Percentiles rank a stretch among this genome's conserved stretches.
These are phyloP conservation scores for Picea glauca DNA, from an alignment of 75 land plant species.

Conservation along the genomic window DNA sequence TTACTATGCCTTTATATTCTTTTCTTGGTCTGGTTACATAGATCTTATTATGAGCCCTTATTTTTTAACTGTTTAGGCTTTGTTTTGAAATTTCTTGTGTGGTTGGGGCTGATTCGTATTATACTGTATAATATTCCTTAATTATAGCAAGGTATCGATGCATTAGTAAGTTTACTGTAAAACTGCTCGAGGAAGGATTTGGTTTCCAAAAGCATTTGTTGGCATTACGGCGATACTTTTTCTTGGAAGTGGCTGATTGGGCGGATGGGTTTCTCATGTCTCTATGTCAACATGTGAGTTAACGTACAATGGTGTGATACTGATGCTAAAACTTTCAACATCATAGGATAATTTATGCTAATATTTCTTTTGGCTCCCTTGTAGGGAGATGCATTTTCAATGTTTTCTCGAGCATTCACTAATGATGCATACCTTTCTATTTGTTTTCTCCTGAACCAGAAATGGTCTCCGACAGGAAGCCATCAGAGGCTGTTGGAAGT, in stretches of 20 bases:
- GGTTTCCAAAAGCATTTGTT: slow-evolving; percentile 69
- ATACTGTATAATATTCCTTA: slow-evolving; percentile 27
- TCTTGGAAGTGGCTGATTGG: slow-evolving; percentile 98
- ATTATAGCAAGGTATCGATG: slow-evolving; percentile 59
- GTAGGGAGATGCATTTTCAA: not conserved
- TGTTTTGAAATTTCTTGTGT: not conserved
- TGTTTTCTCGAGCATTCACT: slow-evolving; percentile 1
- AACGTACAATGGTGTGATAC: not conserved
- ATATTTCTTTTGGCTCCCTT: not conserved
- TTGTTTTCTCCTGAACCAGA: slow-evolving; percentile 30
- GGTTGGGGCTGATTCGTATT: not conserved
- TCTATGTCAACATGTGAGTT: slow-evolving; percentile 60
- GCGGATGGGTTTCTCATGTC: slow-evolving; percentile 79
- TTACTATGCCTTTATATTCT: not conserved
- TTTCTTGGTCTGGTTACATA: not conserved
- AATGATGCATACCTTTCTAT: not conserved
- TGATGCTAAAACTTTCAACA: not conserved
- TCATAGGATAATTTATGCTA: slow-evolving; percentile 1
- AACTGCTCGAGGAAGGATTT: slow-evolving; percentile 81
- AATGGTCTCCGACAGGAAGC: slow-evolving; percentile 41
- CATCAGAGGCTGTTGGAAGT: slow-evolving; percentile 58
- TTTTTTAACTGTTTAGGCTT: not conserved
- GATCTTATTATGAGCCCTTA: not conserved
- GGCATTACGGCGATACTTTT: slow-evolving; percentile 83
- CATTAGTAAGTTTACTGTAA: slow-evolving; percentile 72